Evolutionary conservation across 768 basidiomycete species (phyloP).

Genomic region (Bullera alba): DNA sequence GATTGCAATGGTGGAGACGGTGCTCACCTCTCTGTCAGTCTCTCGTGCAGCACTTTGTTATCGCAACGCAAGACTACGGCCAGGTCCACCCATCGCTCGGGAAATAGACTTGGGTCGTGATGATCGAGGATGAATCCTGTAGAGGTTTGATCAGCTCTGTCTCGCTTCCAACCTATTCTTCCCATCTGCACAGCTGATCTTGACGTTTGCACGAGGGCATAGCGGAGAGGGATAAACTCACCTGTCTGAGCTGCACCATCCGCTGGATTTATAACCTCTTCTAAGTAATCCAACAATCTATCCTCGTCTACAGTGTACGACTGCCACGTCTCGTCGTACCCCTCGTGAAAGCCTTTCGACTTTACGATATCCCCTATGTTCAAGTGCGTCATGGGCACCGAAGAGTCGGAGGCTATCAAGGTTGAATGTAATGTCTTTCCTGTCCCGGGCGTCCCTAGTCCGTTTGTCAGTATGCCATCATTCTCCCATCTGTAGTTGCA

Average conservation of each 20-base stretch:
- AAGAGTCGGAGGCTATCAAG: slow-evolving; percentile 56
- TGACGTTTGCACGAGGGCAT: background rate
- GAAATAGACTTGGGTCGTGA: slow-evolving; percentile 56
- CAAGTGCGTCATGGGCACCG: slow-evolving; percentile 61
- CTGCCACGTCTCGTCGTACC: slow-evolving; percentile 92
- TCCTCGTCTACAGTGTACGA: slow-evolving; percentile 92
- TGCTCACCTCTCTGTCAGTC: slow-evolving; percentile 77
- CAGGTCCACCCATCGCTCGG: slow-evolving; percentile 93
- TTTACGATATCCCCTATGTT: slow-evolving; percentile 89
- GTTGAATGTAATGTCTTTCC: slow-evolving; percentile 92
- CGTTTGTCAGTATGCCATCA: background rate
- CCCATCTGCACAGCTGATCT: background rate
- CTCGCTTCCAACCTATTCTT: background rate
- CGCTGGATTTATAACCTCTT: slow-evolving; percentile 28
- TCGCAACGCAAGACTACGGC: slow-evolving; percentile 87
- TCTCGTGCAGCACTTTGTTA: slow-evolving; percentile 78
- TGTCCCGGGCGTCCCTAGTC: slow-evolving; percentile 53
- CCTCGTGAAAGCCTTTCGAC: slow-evolving; percentile 68
- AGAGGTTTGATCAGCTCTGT: background rate
- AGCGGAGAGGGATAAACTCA: slow-evolving; percentile 5
- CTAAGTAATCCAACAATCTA: slow-evolving; percentile 57
- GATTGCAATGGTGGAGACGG: background rate
- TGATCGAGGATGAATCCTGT: slow-evolving; percentile 46
- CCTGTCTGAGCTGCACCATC: slow-evolving; percentile 21
- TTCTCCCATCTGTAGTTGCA: background rate